phyloP scores from a whole-genome alignment of 768 basidiomycete genomes.

The Kwoniella mangroviensis region DNA sequence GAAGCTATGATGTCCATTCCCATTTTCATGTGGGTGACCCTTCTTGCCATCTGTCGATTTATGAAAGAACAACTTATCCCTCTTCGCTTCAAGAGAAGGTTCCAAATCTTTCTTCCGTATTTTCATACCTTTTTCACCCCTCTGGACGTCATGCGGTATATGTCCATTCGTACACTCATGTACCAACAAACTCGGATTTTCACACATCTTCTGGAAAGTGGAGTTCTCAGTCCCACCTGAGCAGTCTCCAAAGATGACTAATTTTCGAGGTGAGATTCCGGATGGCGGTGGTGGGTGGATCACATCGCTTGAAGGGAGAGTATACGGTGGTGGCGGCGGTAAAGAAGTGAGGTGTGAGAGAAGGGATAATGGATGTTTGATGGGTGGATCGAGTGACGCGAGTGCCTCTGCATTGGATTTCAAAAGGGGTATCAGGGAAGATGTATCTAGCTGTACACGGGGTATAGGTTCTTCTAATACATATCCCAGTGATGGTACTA shows the following conservation, averaged over 20 bases:
- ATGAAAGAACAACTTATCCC: constrained; percentile 30
- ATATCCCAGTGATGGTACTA: constrained; percentile 54
- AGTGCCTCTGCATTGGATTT: constrained; percentile 45
- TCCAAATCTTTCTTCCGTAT: constrained; percentile 67
- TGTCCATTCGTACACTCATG: constrained; percentile 58
- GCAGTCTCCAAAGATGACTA: constrained; percentile 57
- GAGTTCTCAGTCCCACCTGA: constrained; percentile 49
- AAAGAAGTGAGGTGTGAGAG: constrained; percentile 48
- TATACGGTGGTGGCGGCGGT: constrained; percentile 45
- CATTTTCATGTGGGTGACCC: constrained; percentile 2
- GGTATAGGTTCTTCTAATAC: constrained; percentile 51
- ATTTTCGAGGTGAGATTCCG: constrained; percentile 35
- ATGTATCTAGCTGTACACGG: constrained; percentile 46
- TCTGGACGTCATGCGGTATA: constrained; percentile 66
- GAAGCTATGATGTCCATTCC: background rate
- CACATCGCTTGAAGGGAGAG: constrained; percentile 48
- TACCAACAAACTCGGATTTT: constrained; percentile 51
- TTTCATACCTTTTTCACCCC: constrained; percentile 67
- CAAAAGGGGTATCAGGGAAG: constrained; percentile 45
- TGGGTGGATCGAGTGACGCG: constrained; percentile 41
- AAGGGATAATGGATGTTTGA: constrained; percentile 49
- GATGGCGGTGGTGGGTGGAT: constrained; percentile 46
- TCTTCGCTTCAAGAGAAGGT: constrained; percentile 48
- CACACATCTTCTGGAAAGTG: constrained; percentile 42
- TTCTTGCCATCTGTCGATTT: background rate